Base-by-base conservation (phyloP, 2,329 filamentous ascomycete species). In the Ceratocystis alfenasii region DNA sequence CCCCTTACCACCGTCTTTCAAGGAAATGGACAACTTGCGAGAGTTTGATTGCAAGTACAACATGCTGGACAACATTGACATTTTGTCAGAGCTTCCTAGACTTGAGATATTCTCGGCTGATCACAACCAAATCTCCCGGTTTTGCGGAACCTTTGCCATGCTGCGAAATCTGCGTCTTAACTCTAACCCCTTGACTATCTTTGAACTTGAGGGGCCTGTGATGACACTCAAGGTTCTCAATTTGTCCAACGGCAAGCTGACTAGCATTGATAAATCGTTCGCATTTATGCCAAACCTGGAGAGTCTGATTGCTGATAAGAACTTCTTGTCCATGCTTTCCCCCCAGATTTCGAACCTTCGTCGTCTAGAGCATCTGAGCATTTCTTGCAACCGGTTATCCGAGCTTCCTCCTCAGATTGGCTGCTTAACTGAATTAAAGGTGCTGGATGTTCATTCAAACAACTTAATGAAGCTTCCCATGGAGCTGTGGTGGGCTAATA, bases 11-110 rank as follows among this genome's bases (percentile, higher is more conserved):
- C 77, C 82, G 1, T 83, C 85, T 0, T 89, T 97, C 72, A 83
- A 80, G 68, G 80, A 87, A n/a, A 78, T 97, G 6, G 77, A 82
- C 60, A 95, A 83, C 71, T 78, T 99, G 64, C 90, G 90, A 69
- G 93, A 97, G 75, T 84, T 99, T 55, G 94, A 99, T 75, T 87
- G 95, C 69, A 90, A 95, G 69, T 97, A 95, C 79, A 99, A 99
- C 73, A 81, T 83, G 20, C 89, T 99, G 66, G 86, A 87, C 62
- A 91, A 86, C 72, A 96, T 99, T 72, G 90, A 97, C 73, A 85
- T 90, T 65, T 85, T 97, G 69, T 88, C 90, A 1, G 82, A 87
- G 68, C 80, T 99, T 20, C 93, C 93, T 2, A 89, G 88, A 70
- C 78, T 99, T 48, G 94, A 99, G 75, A 88, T 90, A 69, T 78